Base-by-base conservation (phyloP, 78 protist genomes). In the Mastigamoeba balamuthi region DNA sequence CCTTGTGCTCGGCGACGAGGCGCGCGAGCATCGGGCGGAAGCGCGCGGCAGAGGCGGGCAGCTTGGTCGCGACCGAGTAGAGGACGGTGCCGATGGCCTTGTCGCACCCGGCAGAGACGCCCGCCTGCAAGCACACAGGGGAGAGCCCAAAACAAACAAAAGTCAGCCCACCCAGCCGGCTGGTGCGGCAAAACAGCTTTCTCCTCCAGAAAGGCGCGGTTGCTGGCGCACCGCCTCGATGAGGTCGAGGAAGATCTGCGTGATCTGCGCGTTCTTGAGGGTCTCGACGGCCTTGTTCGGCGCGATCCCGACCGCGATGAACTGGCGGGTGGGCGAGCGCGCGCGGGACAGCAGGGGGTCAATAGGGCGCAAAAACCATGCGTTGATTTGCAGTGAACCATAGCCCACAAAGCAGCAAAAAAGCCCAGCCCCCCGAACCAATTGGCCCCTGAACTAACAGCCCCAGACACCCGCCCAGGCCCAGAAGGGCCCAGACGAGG, bases 31-130 rank as follows among this genome's bases (percentile, higher is more conserved):
- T 27, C 5, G 66, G 39, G 41, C 86, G 70, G 36, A 71, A 76
- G 25, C 28, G 37, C 29, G 69, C 1, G 23, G 86, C 80, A 42
- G 68, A 70, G 27, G 78, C 80, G 40, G 86, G 86, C 39, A 69
- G 71, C 64, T 81, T 81, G 10, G 74, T 48, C 3, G 86, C 79
- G 10, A 81, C 41, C 2, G 69, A 39, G 38, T 81, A 81, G 58
- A 81, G 70, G 17, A 81, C 40, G 29, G 43, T 25, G 65, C 86
- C 86, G 27, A 81, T 71, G 1, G 73, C 10, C 70, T 74, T 81
- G 0, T 81, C 86, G 36, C 78, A 65, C 8, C 69, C 75, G 40
- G 38, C 36, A 48, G 58, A 25, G 58, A 48, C 33, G 33, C 17
- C 17, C 17, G 17, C 33, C 58, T 48, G n/a, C n/a, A n/a, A 48